Evolutionary conservation across 176 grass and related monocot genomes (phyloP), one percentile per base, ranked within the genome.

Genomic region (Phoenix dactylifera): DNA sequence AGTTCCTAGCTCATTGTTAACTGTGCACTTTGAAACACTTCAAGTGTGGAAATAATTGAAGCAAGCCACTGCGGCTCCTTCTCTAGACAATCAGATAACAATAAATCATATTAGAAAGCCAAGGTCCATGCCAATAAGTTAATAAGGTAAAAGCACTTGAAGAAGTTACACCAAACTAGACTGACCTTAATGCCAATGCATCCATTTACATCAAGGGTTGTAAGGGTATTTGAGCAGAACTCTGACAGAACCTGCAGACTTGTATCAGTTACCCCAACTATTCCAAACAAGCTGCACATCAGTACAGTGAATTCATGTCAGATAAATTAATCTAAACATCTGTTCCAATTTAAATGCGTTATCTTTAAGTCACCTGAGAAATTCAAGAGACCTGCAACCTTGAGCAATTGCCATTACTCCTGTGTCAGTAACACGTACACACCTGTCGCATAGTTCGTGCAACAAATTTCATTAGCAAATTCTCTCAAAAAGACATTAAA

Each of bases 11-110:
- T 12, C 1, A 0, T 48, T 49, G 54, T 74, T 76, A 89, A 67
- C 86, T 88, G 54, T 90, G 91, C 78, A 96, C 86, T 74, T 90
- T 90, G 75, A 96, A 90, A 62, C 86, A 96, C 57, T 58, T 82
- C 77, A 90, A 12, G 4, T 22, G 26, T 0, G 83, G 77, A 70
- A 96, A 96, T 74, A 82, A 7, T 26, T 77, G 56, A 59, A 85
- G 72, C 69, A 96, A 70, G 26, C 87, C 86, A 26, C 69, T 55
- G 1, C 52, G 65, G 72, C 72, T 87, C 62, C 91, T 96, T 74
- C 49, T 95, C 91, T 95, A 58, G 16, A 29, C 72, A 80, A 65
- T 6, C 1, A 50, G 18, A 59, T 4, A 59, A 22, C 5, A 49
- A 60, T 55, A 24, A 50, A 54, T 12, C n/a, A 55, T 30, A 59